Base-by-base conservation (phyloP, 768 basidiomycete genomes). In the Phanerodontia chrysosporium region DNA sequence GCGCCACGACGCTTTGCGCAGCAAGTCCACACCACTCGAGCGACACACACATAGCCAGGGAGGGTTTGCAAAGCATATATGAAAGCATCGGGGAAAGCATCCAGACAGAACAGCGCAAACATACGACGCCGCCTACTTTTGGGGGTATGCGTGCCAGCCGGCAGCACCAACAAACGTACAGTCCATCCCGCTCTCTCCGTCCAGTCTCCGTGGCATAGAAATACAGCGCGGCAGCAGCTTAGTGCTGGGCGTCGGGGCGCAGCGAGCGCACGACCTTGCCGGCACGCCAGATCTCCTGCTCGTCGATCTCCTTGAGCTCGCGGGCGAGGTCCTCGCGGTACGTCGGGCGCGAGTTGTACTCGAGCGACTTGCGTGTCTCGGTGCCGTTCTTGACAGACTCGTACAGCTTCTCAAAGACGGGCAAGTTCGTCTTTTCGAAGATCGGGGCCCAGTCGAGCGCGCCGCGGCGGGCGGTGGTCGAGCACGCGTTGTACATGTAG, bases 401-500 rank as follows among this genome's bases (percentile, higher is more conserved):
- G 78, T 99, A 99, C 27, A 98, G 87, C 69, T 87, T 77, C 77
- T 98, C 93, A 72, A 98, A 99, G 70, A 98, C 79, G 61, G 97
- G 97, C 42, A 88, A 66, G 79, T 98, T 98, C 63, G 95, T 87
- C 76, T 90, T 87, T 76, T 96, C 94, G 72, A 95, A 95, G 75
- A 97, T 78, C 62, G 95, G 95, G 13, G 96, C 95, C 97, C 97
- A 98, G 82, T 98, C 97, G 64, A 97, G 90, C 45, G 96, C 97
- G 69, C 97, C 97, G 63, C 97, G 96, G 67, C 96, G 94, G 53
- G 97, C 97, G 51, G 97, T 98, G 66, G 96, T 98, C 30, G 97
- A 98, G 80, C 97, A 99, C 48, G 97, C 96, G 71, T 90, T 89
- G 85, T 88, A 98, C 95, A 98, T 98, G 85, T 97, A 96, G 78